Conservation (phyloP, 345 rosid species). For the Mercurialis annua region DNA sequence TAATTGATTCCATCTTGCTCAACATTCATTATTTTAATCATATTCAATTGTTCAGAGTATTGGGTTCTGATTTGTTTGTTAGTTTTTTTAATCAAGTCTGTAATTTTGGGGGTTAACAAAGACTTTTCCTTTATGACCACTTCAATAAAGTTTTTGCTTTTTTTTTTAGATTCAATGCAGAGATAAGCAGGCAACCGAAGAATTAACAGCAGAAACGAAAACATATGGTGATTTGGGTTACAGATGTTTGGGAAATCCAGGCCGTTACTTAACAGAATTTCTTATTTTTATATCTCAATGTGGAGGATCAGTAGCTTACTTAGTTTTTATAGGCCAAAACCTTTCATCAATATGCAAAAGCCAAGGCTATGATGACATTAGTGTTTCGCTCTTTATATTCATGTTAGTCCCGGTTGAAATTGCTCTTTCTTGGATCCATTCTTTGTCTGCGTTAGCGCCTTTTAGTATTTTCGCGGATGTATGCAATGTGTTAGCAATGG, state of each 20-base stretch:
- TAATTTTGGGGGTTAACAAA: background rate
- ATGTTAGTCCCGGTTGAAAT: slow-evolving; percentile 70
- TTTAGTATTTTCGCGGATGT: slow-evolving; percentile 79
- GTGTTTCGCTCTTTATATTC: slow-evolving; percentile 49
- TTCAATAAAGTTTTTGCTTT: background rate
- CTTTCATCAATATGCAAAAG: slow-evolving; percentile 54
- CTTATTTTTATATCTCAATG: slow-evolving; percentile 74
- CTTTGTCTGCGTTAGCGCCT: slow-evolving; percentile 74
- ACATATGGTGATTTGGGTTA: slow-evolving; percentile 88
- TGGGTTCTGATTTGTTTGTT: background rate
- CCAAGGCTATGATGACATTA: slow-evolving; percentile 34
- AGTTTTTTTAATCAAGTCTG: background rate
- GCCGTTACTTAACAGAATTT: slow-evolving; percentile 70
- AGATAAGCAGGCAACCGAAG: slow-evolving; percentile 53
- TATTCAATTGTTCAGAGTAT: background rate
- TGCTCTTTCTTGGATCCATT: slow-evolving; percentile 66
- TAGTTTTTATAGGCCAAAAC: slow-evolving; percentile 84
- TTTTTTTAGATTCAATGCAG: slow-evolving; percentile 62
- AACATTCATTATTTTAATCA: slow-evolving; percentile 1
- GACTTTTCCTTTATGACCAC: background rate
- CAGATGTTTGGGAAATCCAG: slow-evolving; percentile 62
- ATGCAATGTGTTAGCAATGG: slow-evolving; percentile 74
- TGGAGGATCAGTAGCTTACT: slow-evolving; percentile 84
- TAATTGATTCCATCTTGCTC: background rate
- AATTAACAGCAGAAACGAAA: slow-evolving; percentile 44